phyloP scores from a whole-genome alignment of 2,329 filamentous ascomycete genomes.

The Oidium heveae region DNA sequence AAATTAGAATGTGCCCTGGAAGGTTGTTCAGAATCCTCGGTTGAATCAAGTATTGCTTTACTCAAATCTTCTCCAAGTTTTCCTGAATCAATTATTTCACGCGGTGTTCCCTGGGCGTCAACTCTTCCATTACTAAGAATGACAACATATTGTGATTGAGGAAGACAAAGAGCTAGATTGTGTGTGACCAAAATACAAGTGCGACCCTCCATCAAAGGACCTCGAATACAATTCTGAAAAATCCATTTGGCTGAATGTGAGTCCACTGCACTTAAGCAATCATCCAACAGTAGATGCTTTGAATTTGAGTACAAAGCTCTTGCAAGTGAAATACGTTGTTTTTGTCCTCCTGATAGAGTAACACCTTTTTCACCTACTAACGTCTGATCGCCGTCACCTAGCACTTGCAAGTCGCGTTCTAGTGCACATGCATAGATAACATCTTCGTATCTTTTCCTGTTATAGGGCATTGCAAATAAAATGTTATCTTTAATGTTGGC shows the following conservation, averaged over 20 bases:
- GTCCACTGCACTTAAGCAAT: slow-evolving; percentile 89
- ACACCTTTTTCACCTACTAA: slow-evolving; percentile 94
- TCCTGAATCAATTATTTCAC: slow-evolving; percentile 63
- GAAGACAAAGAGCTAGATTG: slow-evolving; percentile 71
- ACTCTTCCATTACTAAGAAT: slow-evolving; percentile 72
- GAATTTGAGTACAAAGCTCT: slow-evolving; percentile 92
- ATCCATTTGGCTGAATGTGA: slow-evolving; percentile 97
- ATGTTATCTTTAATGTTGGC: slow-evolving; percentile 93
- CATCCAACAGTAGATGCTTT: slow-evolving; percentile 71
- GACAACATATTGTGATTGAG: slow-evolving; percentile 56
- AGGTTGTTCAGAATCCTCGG: slow-evolving; percentile 49
- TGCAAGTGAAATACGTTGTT: slow-evolving; percentile 91
- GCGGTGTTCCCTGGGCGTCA: slow-evolving; percentile 46
- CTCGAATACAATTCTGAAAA: slow-evolving; percentile 75
- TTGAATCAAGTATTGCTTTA: slow-evolving; percentile 54
- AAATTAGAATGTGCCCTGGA: slow-evolving; percentile 44
- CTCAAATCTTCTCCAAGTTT: slow-evolving; percentile 66
- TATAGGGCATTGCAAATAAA: slow-evolving; percentile 57
- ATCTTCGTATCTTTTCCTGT: slow-evolving; percentile 61
- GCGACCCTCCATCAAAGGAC: slow-evolving; percentile 63
- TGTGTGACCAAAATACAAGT: slow-evolving; percentile 94
- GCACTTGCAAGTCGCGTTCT: slow-evolving; percentile 72
- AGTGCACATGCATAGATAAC: slow-evolving; percentile 81
- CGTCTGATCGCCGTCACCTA: slow-evolving; percentile 80
- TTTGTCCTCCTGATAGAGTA: slow-evolving; percentile 85